Evolutionary conservation across 768 basidiomycete genomes (phyloP).

Genomic region (Trichaptum fuscoviolaceum): DNA sequence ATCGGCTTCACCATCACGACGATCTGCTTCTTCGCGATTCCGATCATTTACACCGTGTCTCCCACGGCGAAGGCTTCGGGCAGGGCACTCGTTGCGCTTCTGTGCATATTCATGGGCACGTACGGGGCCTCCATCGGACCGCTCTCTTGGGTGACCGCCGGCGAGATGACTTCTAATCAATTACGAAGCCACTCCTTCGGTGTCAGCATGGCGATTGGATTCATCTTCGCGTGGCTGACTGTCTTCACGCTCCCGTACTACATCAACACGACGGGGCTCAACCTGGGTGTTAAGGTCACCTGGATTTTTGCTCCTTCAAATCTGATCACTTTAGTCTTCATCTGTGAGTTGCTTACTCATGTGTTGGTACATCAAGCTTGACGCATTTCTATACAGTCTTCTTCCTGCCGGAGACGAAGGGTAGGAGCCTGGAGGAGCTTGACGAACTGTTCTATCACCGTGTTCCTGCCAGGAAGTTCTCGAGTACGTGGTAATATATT

Average conservation of each 20-base stretch:
- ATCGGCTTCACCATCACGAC: slow-evolving; percentile 8
- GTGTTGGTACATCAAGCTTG: neutral
- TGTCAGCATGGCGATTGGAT: slow-evolving; percentile 14
- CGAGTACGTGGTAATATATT: neutral
- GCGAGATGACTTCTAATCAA: slow-evolving; percentile 15
- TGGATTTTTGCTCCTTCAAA: slow-evolving; percentile 13
- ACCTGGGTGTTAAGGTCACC: slow-evolving; percentile 11
- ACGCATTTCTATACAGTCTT: neutral
- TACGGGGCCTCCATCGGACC: slow-evolving; percentile 10
- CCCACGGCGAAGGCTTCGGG: slow-evolving; percentile 6
- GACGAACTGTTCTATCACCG: slow-evolving; percentile 10
- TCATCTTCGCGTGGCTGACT: slow-evolving; percentile 16
- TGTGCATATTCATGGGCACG: slow-evolving; percentile 11
- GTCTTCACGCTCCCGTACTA: slow-evolving; percentile 11
- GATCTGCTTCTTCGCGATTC: slow-evolving; percentile 11
- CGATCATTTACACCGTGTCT: slow-evolving; percentile 11
- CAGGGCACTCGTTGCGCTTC: slow-evolving; percentile 13
- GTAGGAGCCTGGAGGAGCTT: slow-evolving; percentile 7
- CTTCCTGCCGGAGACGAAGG: slow-evolving; percentile 10
- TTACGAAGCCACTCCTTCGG: slow-evolving; percentile 14
- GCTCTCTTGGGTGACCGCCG: slow-evolving; percentile 14
- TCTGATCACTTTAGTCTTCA: slow-evolving; percentile 10
- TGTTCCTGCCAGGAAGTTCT: neutral
- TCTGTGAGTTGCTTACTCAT: slow-evolving; percentile 5
- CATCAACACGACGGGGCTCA: slow-evolving; percentile 10